Evolutionary conservation across 2,329 filamentous ascomycete genomes (phyloP).

Genomic region (Cladosporium sp.): DNA sequence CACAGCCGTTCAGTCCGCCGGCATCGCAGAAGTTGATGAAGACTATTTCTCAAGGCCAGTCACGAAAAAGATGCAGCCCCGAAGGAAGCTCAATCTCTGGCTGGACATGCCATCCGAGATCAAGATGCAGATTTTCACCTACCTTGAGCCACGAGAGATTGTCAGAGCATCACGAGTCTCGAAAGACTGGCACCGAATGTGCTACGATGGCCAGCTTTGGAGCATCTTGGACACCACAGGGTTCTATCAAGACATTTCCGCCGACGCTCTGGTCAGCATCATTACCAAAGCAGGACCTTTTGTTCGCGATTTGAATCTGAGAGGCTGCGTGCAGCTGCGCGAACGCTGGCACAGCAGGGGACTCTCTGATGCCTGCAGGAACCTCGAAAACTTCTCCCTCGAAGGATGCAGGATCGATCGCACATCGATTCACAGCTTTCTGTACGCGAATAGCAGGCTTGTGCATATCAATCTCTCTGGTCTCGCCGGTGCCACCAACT

Average conservation of each 20-base stretch:
- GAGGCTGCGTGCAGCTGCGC: conserved; percentile 85
- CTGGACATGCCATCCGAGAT: conserved; percentile 76
- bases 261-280: conserved; percentile 76
- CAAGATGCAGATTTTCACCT: conserved; percentile 70
- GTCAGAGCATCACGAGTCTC: conserved; percentile 73
- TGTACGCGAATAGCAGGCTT: conserved; percentile 73
- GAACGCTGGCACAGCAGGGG: conserved; percentile 74
- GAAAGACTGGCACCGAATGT: conserved; percentile 73
- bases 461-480: conserved; percentile 85
- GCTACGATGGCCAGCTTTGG: conserved; percentile 96
- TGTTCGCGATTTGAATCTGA: conserved; percentile 81
- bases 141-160: conserved; percentile 74
- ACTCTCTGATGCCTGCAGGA: conserved; percentile 78
- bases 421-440: conserved; percentile 69
- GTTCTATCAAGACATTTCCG: conserved; percentile 84
- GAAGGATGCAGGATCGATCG: conserved; percentile 87
- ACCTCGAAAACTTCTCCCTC: conserved; percentile 80
- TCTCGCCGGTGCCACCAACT: conserved; percentile 73
- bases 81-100: conserved; percentile 66
- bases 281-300: conserved; percentile 85
- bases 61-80: conserved; percentile 20
- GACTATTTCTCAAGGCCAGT: conserved; percentile 44
- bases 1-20: conserved; percentile 32
- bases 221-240: conserved; percentile 71
- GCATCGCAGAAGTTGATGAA: conserved; percentile 34